Evolutionary conservation across 2,329 filamentous ascomycete genomes (phyloP), one percentile per base, ranked within the genome.

Genomic region (Shiraia bambusicola): DNA sequence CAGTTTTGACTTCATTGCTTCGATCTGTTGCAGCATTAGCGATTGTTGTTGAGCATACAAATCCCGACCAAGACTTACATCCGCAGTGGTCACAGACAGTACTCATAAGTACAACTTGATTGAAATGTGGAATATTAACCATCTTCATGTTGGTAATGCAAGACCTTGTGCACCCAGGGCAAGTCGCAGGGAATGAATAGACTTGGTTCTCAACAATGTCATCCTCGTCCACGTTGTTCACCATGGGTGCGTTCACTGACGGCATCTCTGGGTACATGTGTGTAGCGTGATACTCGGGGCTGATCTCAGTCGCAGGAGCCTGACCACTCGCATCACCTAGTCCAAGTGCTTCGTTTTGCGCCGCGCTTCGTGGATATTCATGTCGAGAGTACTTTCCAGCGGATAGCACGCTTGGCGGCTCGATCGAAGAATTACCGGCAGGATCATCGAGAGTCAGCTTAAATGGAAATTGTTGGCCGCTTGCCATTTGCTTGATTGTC

Each of bases 61-160:
- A 11, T 13, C n/a, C 12, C 13, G 22, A 36, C n/a, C n/a, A 16
- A 16, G 26, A 64, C 65, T 55, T 61, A 64, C 69, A 95, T 43
- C 92, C 92, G 66, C 93, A 98, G 68, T 86, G 79, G 19, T 92
- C 85, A 72, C 93, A 98, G 19, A 89, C 84, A 2, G 92, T 97
- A 56, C 85, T 91, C 88, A 95, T 97, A 58, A 98, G 78, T 28
- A 96, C 84, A 3, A 98, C 93, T 65, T 97, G 88, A 73, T 96
- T 95, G 76, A 98, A 98, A 72, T 95, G 87, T 1, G 93, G 93
- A 49, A 98, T 96, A 61, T 95, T 89, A 42, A 97, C 89, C 85
- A 95, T 95, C 76, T 96, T 95, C 89, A 96, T 96, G 70, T 95
- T 91, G 8, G 94, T 95, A 3, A 83, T 83, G 72, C 91, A 96